These are phyloP conservation scores for Dimocarpus longan DNA, from an alignment of 345 rosid species.

Conservation along the genomic window DNA sequence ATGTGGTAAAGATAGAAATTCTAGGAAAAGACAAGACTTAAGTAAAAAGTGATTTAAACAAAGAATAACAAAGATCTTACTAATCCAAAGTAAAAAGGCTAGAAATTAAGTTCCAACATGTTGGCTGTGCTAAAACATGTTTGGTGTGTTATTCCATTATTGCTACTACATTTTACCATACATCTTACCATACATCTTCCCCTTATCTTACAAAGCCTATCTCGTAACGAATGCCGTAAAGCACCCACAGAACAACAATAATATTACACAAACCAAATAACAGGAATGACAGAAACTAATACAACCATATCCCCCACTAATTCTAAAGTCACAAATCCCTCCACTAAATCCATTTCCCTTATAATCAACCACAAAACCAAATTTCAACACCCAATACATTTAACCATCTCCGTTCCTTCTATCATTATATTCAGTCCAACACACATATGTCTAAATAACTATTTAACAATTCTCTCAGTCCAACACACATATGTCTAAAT, in stretches of 20 bases:
- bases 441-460: too few species aligned
- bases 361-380: background rate
- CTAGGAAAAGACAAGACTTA: too few species aligned
- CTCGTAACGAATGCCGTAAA: conserved; percentile 86
- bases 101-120: too few species aligned
- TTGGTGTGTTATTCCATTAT: too few species aligned
- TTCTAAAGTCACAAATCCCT: background rate
- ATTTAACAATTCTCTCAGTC: background rate
- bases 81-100: too few species aligned
- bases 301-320: background rate
- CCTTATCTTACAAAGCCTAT: conserved; percentile 88
- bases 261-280: conserved; percentile 14
- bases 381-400: background rate
- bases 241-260: conserved; percentile 59
- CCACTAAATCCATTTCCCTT: background rate
- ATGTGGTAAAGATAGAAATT: too few species aligned
- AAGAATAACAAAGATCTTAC: too few species aligned
- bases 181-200: too few species aligned
- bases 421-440: background rate
- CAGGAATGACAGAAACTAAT: background rate
- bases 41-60: too few species aligned
- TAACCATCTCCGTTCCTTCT: background rate
- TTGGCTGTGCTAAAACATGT: too few species aligned
- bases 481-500: too few species aligned
- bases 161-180: too few species aligned